Evolutionary conservation across 2,329 filamentous ascomycete genomes (phyloP).

Genomic region (Cladosporium sp.): DNA sequence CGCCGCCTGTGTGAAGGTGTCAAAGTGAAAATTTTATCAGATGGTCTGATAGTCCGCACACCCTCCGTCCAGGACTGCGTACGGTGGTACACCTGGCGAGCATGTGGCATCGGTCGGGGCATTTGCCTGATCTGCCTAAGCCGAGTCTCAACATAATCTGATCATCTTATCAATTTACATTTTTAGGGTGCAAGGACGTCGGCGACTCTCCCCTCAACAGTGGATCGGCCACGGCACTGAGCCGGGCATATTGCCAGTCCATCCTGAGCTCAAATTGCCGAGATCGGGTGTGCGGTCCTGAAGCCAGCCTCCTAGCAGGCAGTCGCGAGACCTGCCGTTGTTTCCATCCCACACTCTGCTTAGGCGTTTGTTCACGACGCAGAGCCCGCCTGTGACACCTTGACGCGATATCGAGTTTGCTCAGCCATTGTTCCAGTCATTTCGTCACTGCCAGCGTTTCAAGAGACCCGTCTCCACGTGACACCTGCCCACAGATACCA

Average conservation of each 20-base stretch:
- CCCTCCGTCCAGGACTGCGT: background rate
- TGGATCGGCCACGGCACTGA: background rate
- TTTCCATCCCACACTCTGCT: background rate
- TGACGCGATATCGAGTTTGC: background rate
- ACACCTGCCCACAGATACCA: background rate
- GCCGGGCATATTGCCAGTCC: background rate
- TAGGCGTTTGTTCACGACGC: background rate
- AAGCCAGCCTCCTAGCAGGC: background rate
- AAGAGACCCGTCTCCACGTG: background rate
- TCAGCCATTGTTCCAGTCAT: background rate
- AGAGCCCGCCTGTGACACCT: background rate
- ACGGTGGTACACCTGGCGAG: background rate
- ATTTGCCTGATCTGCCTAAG: background rate
- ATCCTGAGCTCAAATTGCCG: background rate
- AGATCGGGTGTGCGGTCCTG: background rate
- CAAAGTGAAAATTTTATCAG: constrained; percentile 8
- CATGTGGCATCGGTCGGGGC: background rate
- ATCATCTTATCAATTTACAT: constrained; percentile 12
- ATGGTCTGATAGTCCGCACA: background rate
- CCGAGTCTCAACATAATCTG: constrained; percentile 8
- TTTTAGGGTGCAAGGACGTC: background rate
- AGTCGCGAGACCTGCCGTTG: background rate
- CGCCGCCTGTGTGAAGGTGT: background rate
- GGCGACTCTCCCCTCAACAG: background rate
- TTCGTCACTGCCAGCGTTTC: background rate